Evolutionary conservation across 1,139 yeast genomes (phyloP).

Genomic region (Geotrichum phurueaensis): DNA sequence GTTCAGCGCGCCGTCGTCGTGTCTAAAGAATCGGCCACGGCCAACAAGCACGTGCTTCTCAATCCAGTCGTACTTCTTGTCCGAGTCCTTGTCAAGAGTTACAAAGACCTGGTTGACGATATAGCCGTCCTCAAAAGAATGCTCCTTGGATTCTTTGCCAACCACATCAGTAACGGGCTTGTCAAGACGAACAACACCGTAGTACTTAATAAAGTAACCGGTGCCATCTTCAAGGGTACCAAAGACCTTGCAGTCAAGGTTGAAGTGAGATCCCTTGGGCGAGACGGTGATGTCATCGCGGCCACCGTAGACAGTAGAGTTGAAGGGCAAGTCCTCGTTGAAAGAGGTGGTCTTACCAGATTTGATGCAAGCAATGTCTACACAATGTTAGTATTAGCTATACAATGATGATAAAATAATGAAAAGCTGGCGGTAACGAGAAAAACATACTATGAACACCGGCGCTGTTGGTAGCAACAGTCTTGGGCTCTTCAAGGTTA

Average conservation of each 20-base stretch:
- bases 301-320: conserved; percentile 37
- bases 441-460: conserved; percentile 7
- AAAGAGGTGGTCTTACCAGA: conserved; percentile 37
- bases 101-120: conserved; percentile 45
- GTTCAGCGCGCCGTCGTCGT: conserved; percentile 38
- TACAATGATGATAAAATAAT: background rate
- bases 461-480: conserved; percentile 7
- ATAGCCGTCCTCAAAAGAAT: conserved; percentile 43
- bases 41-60: conserved; percentile 44
- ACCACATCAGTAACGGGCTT: conserved; percentile 38
- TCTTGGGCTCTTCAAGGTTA: conserved; percentile 11
- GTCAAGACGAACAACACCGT: conserved; percentile 42
- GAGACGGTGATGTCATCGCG: conserved; percentile 44
- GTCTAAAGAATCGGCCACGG: conserved; percentile 50
- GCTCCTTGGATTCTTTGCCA: conserved; percentile 31
- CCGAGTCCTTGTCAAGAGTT: conserved; percentile 38
- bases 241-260: conserved; percentile 47
- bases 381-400: background rate
- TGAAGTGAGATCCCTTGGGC: conserved; percentile 20
- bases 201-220: conserved; percentile 36
- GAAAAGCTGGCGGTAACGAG: background rate
- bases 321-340: conserved; percentile 35
- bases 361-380: conserved; percentile 27
- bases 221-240: conserved; percentile 40
- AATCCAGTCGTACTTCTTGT: conserved; percentile 46